Base-by-base conservation (phyloP, 768 basidiomycete genomes). In the Trametes villosa region DNA sequence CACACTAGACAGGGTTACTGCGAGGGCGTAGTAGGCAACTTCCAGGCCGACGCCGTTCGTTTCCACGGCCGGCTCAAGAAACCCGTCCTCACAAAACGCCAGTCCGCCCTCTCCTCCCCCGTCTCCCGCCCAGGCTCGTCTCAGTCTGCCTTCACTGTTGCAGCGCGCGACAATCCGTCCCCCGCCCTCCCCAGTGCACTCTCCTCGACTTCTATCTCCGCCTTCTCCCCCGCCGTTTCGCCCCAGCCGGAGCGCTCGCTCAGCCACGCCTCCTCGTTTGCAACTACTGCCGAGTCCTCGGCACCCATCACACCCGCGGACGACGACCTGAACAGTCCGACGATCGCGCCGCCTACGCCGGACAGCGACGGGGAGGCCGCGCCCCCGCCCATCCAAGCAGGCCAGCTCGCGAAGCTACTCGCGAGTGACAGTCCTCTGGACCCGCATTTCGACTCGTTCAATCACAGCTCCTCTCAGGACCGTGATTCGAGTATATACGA, bases 21-120 rank as follows among this genome's bases (percentile, higher is more conserved):
- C 68, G 92, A 95, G 75, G 92, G 88, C 53, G 89, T 94, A 53
- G 89, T 94, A 2, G 92, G 92, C 11, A 81, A 85, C 6, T 94
- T 95, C 69, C 74, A 76, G 18, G 86, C 82, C 0, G 64, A 72
- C 22, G 77, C 87, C 58, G 92, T 95, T 11, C 81, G 76, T 8
- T 91, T 94, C 68, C 85, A 85, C 60, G 78, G 82, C 3, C 89
- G 85, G 65, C 82, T 95, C 62, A 94, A 95, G 78, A 86, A 84
- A 54, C 89, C 91, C 0, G 77, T 94, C 63, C 87, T 89, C 79
- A 82, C 90, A 3, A 92, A 89, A 73, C 83, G 91, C 1, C 64
- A 71, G 3, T 71, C 74, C 22, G 67, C 73, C 24, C 58, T 77
- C 62, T 62, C n/a, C n/a, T n/a, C 68, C 1, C 60, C 66, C 27